Conservation (phyloP, 805 yeast species). For the Zygosaccharomyces bailii region DNA sequence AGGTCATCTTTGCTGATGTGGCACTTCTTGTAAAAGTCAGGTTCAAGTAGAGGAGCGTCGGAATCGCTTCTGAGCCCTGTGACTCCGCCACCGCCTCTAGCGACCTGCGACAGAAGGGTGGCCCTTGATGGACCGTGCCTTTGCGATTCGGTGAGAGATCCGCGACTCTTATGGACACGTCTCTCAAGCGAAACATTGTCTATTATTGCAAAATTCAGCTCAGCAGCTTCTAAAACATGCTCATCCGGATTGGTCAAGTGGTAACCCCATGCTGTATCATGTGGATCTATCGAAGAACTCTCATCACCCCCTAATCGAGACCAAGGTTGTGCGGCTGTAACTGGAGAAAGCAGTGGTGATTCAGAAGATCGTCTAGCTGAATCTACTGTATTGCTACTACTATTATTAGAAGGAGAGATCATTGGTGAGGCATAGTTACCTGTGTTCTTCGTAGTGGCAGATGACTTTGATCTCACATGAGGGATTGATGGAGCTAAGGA, state of each 20-base stretch:
- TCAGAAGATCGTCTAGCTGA: slow-evolving; percentile 3
- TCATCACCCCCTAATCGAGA: slow-evolving; percentile 1
- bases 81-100: slow-evolving; percentile 43
- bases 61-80: slow-evolving; percentile 41
- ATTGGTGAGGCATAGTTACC: slow-evolving; percentile 10
- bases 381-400: slow-evolving; percentile 1
- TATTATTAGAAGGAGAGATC: slow-evolving; percentile 1
- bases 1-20: slow-evolving; percentile 21
- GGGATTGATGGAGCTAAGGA: slow-evolving; percentile 7
- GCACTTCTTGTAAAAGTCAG: slow-evolving; percentile 30
- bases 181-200: slow-evolving; percentile 52
- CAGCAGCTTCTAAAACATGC: slow-evolving; percentile 55
- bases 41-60: slow-evolving; percentile 27
- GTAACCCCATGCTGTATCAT: slow-evolving; percentile 59
- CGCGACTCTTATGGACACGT: slow-evolving; percentile 43
- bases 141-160: slow-evolving; percentile 50
- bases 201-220: slow-evolving; percentile 45
- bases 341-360: slow-evolving; percentile 8
- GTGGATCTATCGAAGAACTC: slow-evolving; percentile 43
- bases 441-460: slow-evolving; percentile 7
- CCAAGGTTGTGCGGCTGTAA: slow-evolving; percentile 2
- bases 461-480: slow-evolving; percentile 16
- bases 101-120: slow-evolving; percentile 43
- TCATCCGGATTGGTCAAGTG: slow-evolving; percentile 56
- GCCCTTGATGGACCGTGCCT: slow-evolving; percentile 30